Evolutionary conservation across 1,284 basidiomycete genomes (phyloP), one percentile per base, ranked within the genome.

Genomic region (Puccinia polysora): DNA sequence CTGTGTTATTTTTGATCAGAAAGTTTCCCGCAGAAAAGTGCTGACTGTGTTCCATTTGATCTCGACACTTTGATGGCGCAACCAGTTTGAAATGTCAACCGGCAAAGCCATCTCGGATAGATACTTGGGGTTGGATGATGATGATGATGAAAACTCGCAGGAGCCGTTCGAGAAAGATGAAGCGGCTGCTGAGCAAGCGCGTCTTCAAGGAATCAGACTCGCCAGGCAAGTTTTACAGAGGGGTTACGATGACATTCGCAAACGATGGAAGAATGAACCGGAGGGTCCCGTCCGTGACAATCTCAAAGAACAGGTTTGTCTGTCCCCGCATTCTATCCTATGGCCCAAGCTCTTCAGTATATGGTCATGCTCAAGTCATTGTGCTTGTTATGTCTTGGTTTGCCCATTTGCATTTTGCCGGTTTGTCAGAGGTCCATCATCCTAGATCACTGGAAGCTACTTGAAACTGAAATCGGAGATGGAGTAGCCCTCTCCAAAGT

Each of bases 371-470:
- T 18, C 38, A 36, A n/a, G 18, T 34, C 20, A 28, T 18, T 23
- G n/a, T 30, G 58, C 23, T 20, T n/a, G 25, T 20, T 36, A 8
- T 32, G 5, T 18, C 18, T 55, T n/a, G 34, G 18, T 34, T 25
- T 5, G 47, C n/a, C n/a, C n/a, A n/a, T n/a, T n/a, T n/a, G n/a
- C n/a, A 38, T 8, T 25, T 38, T 30, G 23, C 14, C 6, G 40
- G 15, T 45, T 60, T 7, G 6, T 23, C 75, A 90, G 88, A 90
- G 93, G 68, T 90, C 92, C 50, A 87, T 90, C 5, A 82, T 97
- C 10, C 85, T 97, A 23, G 89, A 94, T 79, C 88, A 90, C 0
- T 97, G 94, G 94, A 95, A 94, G 81, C 83, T 86, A 2, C 94
- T 94, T 78, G 94, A 97, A 81, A 83, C 87, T 75, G 84, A 85